Conservation (phyloP, 495 filamentous ascomycete genomes). For the Penicillium paradoxum region DNA sequence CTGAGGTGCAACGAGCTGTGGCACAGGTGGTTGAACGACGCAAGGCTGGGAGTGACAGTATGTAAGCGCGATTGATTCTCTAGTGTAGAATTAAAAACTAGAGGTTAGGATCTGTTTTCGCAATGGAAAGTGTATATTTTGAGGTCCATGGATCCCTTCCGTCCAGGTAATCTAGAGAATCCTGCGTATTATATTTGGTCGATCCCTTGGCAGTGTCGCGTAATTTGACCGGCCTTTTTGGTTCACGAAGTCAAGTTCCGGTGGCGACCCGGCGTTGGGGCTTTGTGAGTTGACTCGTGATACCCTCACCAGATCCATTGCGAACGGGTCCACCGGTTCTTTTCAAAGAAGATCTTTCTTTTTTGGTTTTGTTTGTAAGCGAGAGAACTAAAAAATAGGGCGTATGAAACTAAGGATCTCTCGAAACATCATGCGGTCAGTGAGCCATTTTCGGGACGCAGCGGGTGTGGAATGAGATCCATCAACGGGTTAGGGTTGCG, state of each 20-base stretch:
- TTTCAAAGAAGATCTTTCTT: background rate
- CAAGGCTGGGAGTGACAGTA: constrained; percentile 25
- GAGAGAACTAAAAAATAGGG: background rate
- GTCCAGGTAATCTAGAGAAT: background rate
- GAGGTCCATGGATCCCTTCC: background rate
- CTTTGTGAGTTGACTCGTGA: background rate
- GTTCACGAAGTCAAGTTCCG: constrained; percentile 1
- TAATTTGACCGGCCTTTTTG: background rate
- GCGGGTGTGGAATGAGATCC: constrained; percentile 27
- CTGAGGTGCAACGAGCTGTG: constrained; percentile 70
- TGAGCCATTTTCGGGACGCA: constrained; percentile 23
- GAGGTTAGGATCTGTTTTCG: background rate
- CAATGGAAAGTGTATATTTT: background rate
- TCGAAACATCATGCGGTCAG: constrained; percentile 4
- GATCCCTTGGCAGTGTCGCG: constrained; percentile 5
- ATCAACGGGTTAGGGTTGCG: constrained; percentile 16
- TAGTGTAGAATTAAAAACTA: background rate
- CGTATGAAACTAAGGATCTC: background rate
- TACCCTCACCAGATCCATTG: constrained; percentile 1
- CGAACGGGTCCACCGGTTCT: background rate
- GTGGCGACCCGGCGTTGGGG: background rate
- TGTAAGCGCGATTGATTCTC: constrained; percentile 13
- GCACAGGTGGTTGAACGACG: constrained; percentile 56
- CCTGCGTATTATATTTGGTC: background rate
- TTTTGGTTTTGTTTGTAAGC: background rate